Conservation (phyloP, 163 green algal genomes). For the Prototheca cutis region DNA sequence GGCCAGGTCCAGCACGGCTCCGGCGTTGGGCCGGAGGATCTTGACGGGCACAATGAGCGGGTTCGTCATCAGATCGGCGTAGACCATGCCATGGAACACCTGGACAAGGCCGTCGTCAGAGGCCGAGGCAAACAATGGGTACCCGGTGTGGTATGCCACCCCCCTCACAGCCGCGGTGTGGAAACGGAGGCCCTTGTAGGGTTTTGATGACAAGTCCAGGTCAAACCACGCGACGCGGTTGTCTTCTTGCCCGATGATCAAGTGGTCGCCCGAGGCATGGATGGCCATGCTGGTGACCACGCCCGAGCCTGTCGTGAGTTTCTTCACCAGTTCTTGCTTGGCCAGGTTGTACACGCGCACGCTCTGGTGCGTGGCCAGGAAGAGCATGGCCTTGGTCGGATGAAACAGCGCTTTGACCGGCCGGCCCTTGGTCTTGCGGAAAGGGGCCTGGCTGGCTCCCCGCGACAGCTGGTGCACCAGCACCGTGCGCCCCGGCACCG, state of each 20-base stretch:
- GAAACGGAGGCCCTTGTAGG: conserved; percentile 81
- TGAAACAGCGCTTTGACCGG: conserved; percentile 80
- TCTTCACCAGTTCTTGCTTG: conserved; percentile 78
- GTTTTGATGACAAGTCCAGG: conserved; percentile 85
- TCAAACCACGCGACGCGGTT: conserved; percentile 71
- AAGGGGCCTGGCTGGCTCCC: conserved; percentile 76
- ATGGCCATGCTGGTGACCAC: conserved; percentile 68
- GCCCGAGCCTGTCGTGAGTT: conserved; percentile 67
- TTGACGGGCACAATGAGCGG: conserved; percentile 94
- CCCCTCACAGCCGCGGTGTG: conserved; percentile 56
- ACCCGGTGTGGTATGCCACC: conserved; percentile 73
- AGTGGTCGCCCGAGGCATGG: conserved; percentile 83
- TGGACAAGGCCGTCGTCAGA: conserved; percentile 82
- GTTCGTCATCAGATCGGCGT: conserved; percentile 87
- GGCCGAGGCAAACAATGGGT: conserved; percentile 88
- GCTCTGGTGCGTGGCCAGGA: conserved; percentile 80
- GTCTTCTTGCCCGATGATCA: conserved; percentile 77
- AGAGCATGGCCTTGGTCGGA: conserved; percentile 87
- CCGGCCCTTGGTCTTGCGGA: conserved; percentile 77
- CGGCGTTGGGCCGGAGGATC: conserved; percentile 56
- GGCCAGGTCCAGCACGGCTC: conserved; percentile 42
- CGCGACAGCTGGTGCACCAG: conserved; percentile 56
- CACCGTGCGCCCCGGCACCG: conserved; percentile 44
- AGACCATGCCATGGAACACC: conserved; percentile 84
- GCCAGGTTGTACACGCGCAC: conserved; percentile 84